Conservation (phyloP, 1,284 basidiomycete genomes). For the Cutaneotrichosporon sp. region DNA sequence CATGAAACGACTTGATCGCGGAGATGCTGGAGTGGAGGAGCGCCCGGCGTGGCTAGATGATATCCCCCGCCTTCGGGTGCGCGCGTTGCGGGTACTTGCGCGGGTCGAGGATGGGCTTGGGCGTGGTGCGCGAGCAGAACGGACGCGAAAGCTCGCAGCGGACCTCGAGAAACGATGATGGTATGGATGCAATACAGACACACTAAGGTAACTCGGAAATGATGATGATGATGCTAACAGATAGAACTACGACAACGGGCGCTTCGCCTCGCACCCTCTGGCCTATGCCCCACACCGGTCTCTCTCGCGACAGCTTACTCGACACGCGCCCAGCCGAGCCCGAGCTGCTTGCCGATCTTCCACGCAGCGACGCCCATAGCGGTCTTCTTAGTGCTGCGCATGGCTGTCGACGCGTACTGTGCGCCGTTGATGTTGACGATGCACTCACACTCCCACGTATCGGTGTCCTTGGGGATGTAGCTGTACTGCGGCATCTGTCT, state of each 20-base stretch:
- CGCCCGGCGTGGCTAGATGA: conserved; percentile 13
- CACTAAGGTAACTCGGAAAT: background rate
- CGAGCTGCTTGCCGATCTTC: conserved; percentile 32
- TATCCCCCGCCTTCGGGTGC: conserved; percentile 22
- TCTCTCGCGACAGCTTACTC: background rate
- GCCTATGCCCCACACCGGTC: background rate
- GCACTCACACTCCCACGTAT: conserved; percentile 11
- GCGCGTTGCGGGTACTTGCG: conserved; percentile 27
- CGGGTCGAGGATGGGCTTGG: conserved; percentile 37
- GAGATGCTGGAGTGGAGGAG: background rate
- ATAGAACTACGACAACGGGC: background rate
- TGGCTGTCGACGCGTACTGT: conserved; percentile 28
- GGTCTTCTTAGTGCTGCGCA: conserved; percentile 33
- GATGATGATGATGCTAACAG: background rate
- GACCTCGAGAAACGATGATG: background rate
- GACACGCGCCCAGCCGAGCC: background rate
- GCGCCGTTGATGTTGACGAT: conserved; percentile 10
- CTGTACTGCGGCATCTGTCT: conserved; percentile 15
- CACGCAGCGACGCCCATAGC: conserved; percentile 40
- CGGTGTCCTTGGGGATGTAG: background rate
- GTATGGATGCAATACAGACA: conserved; percentile 2
- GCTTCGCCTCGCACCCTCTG: background rate
- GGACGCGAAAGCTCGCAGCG: conserved; percentile 17
- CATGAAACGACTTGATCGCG: conserved; percentile 2
- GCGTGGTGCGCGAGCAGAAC: conserved; percentile 27